Base-by-base conservation (phyloP, 106 monocot species). In the Dendrobium huoshanense region DNA sequence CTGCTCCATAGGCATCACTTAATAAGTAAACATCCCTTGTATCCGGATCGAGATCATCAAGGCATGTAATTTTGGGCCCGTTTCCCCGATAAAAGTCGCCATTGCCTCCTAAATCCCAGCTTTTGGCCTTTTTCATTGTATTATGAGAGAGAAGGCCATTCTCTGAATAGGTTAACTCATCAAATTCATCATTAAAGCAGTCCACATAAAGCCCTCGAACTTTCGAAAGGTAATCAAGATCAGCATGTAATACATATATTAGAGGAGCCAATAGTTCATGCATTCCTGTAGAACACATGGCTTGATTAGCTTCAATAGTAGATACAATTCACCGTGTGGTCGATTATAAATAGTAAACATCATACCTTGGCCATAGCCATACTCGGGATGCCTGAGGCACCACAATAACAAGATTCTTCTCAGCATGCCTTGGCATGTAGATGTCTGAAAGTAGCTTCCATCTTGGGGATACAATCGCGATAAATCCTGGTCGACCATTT, bases 191-290 rank as follows among this genome's bases (percentile, higher is more conserved):
- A 49, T 73, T 85, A 54, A 95, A 93, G 45, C 82, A 87, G 74
- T 91, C 85, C 79, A 86, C 83, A 77, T 93, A 85, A 22, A 82
- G 75, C 58, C 81, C 86, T 44, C 83, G 77, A 17, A 95, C 86
- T 83, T 89, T 79, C 45, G 82, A 85, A 15, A 95, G 83, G 49
- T 80, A 43, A 37, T 91, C 86, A 27, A 93, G 61, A 78, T 95
- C 95, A 56, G 86, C 75, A 74, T 93, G 86, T 59, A 95, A 86
- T 47, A 93, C 95, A 72, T 91, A 95, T 15, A 95, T 83, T 7
- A 95, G 64, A 85, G 95, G 95, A 81, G 95, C 95, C 82, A 95
- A 88, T 0, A 95, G 73, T 82, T 95, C 95, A 77, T 92, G 92
- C 95, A 92, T 92, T 80, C 92, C 92, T 95, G 83, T 72, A 51